Percentiles rank a stretch among this genome's conserved stretches.
Conservation (phyloP, 305 asterid species). For the Fraxinus paxiana region DNA sequence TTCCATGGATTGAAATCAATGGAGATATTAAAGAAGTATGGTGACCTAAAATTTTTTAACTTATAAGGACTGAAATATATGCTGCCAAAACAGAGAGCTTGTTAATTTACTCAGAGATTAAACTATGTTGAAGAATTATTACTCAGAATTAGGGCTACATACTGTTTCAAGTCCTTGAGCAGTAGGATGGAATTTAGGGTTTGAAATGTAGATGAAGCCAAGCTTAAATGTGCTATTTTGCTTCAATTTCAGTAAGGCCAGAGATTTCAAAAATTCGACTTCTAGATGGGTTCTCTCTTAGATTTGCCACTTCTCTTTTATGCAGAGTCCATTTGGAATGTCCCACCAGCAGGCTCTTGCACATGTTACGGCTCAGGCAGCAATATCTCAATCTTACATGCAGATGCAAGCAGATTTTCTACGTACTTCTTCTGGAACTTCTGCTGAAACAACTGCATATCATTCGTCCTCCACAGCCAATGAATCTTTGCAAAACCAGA, state of each 20-base stretch:
- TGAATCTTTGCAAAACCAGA: slow-evolving; percentile 29
- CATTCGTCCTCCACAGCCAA: slow-evolving; percentile 32
- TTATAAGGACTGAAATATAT: neutral
- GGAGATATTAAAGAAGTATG: neutral
- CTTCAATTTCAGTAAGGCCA: neutral
- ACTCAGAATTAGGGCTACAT: neutral
- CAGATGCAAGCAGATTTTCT: slow-evolving; percentile 55
- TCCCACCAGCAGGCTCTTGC: slow-evolving; percentile 96
- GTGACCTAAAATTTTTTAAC: neutral
- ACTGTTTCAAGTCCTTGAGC: neutral
- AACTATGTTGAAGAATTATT: neutral
- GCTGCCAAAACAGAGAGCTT: neutral
- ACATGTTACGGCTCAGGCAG: slow-evolving; percentile 95
- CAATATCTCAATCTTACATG: slow-evolving; percentile 51
- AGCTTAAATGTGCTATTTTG: neutral
- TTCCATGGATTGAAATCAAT: neutral
- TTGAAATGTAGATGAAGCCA: neutral
- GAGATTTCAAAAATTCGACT: neutral
- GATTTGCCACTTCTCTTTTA: slow-evolving; percentile 1
- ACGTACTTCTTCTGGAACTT: slow-evolving; percentile 28
- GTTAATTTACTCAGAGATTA: neutral
- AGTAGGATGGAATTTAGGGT: neutral
- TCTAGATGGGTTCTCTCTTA: neutral
- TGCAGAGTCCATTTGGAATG: slow-evolving; percentile 96
- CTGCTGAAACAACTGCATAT: slow-evolving; percentile 31